Evolutionary conservation across 2,329 filamentous ascomycete species (phyloP).

Genomic region (Colletotrichum lupini): DNA sequence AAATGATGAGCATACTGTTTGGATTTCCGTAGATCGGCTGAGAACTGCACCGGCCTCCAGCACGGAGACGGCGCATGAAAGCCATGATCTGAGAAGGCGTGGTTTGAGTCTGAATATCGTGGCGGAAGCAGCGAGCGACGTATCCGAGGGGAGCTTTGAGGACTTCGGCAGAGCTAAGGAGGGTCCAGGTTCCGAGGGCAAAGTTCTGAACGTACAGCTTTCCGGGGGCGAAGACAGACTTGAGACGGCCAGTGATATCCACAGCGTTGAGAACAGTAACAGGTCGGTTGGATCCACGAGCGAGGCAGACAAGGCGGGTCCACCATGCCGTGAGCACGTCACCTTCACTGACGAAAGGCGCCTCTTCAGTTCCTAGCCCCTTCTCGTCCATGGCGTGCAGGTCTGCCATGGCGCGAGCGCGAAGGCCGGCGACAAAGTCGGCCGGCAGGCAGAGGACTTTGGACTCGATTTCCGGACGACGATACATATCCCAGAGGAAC

Average conservation of each 20-base stretch:
- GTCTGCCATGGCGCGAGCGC: conserved; percentile 45
- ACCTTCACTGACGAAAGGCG: conserved; percentile 56
- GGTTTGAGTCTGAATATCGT: conserved; percentile 46
- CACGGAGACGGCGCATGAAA: conserved; percentile 40
- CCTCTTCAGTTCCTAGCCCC: conserved; percentile 24
- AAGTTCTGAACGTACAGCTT: conserved; percentile 43
- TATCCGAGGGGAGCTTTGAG: conserved; percentile 39
- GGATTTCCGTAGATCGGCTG: conserved; percentile 45
- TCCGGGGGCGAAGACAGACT: conserved; percentile 30
- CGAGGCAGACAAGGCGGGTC: conserved; percentile 38
- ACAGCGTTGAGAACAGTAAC: conserved; percentile 41
- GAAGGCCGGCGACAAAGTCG: conserved; percentile 43
- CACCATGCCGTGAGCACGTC: conserved; percentile 58
- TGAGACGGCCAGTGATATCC: conserved; percentile 43
- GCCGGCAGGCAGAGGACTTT: conserved; percentile 53
- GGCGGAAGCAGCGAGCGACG: conserved; percentile 46
- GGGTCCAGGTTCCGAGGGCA: conserved; percentile 37
- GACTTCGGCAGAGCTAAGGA: conserved; percentile 39
- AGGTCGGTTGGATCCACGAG: conserved; percentile 31
- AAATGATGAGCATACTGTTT: conserved; percentile 45
- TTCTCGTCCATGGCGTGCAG: conserved; percentile 35
- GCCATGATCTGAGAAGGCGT: conserved; percentile 47
- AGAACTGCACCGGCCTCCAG: conserved; percentile 34
- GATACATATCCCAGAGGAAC: conserved; percentile 47
- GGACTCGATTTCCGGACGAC: conserved; percentile 45